Evolutionary conservation across 371 early-diverging fungal species (phyloP).

Genomic region (Gilbertella persicaria): DNA sequence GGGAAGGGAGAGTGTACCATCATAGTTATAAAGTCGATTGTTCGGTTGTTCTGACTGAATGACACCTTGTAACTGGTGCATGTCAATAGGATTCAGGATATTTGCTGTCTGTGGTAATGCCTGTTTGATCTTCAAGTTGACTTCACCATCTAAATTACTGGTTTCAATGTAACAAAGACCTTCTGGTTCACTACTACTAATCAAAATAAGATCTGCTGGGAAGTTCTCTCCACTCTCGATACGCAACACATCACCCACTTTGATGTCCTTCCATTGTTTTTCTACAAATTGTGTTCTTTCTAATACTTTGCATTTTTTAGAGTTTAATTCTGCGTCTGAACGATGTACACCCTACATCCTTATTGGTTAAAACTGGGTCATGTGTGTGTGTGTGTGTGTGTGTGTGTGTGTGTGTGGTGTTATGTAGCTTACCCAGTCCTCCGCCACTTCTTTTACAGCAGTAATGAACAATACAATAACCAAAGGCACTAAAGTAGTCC

Average conservation of each 20-base stretch:
- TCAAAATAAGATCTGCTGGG: conserved; percentile 91
- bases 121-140: conserved; percentile 92
- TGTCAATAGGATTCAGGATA: conserved; percentile 63
- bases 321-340: conserved; percentile 79
- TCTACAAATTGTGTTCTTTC: conserved; percentile 64
- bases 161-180: conserved; percentile 95
- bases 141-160: conserved; percentile 95
- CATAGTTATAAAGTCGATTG: conserved; percentile 85
- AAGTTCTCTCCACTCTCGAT: conserved; percentile 86
- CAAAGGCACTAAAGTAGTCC: conserved; percentile 93
- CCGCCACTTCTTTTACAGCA: conserved; percentile 95
- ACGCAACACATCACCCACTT: conserved; percentile 91
- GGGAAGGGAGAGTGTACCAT: conserved; percentile 66
- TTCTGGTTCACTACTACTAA: conserved; percentile 86
- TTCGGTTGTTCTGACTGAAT: conserved; percentile 85
- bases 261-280: conserved; percentile 75
- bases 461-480: conserved; percentile 88
- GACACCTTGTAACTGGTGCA: conserved; percentile 56
- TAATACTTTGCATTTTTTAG: conserved; percentile 68
- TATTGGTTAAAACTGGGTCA: too few species aligned
- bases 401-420: too few species aligned
- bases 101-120: conserved; percentile 72
- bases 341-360: conserved; percentile 84
- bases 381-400: too few species aligned
- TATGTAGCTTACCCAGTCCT: conserved; percentile 89